These are phyloP conservation scores for Plectosphaerella plurivora DNA, from an alignment of 2,329 filamentous ascomycete genomes.

Conservation along the genomic window DNA sequence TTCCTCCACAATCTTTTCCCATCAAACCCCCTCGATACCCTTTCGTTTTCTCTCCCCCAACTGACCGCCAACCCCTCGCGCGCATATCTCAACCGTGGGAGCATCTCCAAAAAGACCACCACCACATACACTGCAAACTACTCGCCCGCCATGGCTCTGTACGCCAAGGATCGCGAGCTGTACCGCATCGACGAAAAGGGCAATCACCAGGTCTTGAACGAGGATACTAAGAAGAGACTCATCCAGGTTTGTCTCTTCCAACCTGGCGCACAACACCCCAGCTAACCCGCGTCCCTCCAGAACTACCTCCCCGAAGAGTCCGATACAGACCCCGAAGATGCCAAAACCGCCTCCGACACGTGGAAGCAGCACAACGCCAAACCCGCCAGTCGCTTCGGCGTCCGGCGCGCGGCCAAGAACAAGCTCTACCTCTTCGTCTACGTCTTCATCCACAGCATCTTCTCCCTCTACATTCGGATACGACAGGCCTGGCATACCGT, in stretches of 20 bases:
- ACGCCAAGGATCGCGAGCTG: slow-evolving; percentile 26
- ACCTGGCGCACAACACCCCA: neutral
- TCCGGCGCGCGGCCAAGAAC: slow-evolving; percentile 56
- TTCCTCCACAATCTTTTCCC: neutral
- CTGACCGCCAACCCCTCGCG: neutral
- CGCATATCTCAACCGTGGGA: neutral
- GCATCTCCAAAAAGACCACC: neutral
- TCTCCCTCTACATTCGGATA: slow-evolving; percentile 81
- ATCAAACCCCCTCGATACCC: neutral
- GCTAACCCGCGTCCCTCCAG: slow-evolving; percentile 11
- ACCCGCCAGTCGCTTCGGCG: slow-evolving; percentile 42
- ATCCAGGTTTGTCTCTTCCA: slow-evolving; percentile 22
- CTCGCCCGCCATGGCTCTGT: slow-evolving; percentile 20
- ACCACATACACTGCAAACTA: neutral
- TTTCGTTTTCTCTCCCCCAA: neutral
- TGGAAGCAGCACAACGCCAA: slow-evolving; percentile 15
- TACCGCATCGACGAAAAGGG: slow-evolving; percentile 34
- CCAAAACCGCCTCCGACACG: neutral
- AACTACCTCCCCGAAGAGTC: slow-evolving; percentile 17
- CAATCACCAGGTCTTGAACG: slow-evolving; percentile 26
- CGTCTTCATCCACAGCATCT: slow-evolving; percentile 70
- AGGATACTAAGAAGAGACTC: slow-evolving; percentile 30
- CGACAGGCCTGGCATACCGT: slow-evolving; percentile 77
- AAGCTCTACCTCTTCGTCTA: slow-evolving; percentile 66
- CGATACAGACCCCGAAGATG: neutral